phyloP scores from a whole-genome alignment of 306 rosid species.

The Erythrophleum fordii region DNA sequence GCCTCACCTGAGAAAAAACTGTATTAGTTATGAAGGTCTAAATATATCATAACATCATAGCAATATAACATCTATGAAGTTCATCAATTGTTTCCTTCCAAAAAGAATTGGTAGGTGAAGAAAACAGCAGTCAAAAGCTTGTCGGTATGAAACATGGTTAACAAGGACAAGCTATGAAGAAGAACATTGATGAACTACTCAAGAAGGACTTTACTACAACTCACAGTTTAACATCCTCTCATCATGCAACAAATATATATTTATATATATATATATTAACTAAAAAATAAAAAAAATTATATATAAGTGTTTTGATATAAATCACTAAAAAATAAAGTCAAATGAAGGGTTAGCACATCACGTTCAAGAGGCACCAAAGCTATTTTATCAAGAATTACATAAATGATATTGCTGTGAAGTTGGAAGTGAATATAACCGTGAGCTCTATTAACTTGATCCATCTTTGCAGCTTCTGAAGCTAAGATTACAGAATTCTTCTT shows the following conservation, averaged over 20 bases:
- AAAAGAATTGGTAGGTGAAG: slow-evolving; percentile 18
- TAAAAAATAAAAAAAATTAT: background rate
- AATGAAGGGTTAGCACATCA: slow-evolving; percentile 26
- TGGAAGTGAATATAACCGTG: slow-evolving; percentile 48
- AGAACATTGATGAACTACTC: slow-evolving; percentile 20
- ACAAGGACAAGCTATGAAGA: slow-evolving; percentile 1
- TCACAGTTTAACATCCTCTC: slow-evolving; percentile 26
- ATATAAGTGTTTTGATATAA: slow-evolving; percentile 6
- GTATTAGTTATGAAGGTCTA: slow-evolving; percentile 21
- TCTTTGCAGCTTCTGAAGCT: slow-evolving; percentile 90
- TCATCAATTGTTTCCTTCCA: slow-evolving; percentile 22
- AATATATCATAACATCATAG: slow-evolving; percentile 30
- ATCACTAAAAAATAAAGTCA: slow-evolving; percentile 12
- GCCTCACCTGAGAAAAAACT: slow-evolving; percentile 80
- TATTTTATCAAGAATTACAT: slow-evolving; percentile 26
- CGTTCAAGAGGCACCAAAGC: slow-evolving; percentile 16
- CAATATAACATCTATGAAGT: slow-evolving; percentile 28
- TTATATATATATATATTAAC: too few species aligned
- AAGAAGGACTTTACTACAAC: slow-evolving; percentile 17
- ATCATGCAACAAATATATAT: slow-evolving; percentile 11
- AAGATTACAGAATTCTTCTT: slow-evolving; percentile 82
- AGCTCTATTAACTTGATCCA: slow-evolving; percentile 88
- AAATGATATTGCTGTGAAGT: background rate
- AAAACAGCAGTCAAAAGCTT: slow-evolving; percentile 27
- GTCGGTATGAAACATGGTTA: slow-evolving; percentile 23